Percentiles rank a stretch among this genome's conserved stretches.
These are phyloP conservation scores for Xylaria sp. DNA, from an alignment of 2,329 filamentous ascomycete species.

Conservation along the genomic window DNA sequence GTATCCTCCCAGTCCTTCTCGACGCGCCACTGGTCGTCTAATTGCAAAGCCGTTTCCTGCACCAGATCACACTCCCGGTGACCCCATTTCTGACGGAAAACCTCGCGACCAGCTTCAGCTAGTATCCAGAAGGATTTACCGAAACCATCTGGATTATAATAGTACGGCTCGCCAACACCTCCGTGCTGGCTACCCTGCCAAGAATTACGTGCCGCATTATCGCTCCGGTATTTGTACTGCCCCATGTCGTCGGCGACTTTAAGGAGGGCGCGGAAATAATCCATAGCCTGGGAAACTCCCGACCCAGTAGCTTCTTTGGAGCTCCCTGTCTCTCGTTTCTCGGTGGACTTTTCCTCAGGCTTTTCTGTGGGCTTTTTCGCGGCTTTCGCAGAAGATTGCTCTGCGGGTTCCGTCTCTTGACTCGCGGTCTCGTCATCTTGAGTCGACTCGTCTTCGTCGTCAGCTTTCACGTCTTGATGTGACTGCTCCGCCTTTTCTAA, in stretches of 20 bases:
- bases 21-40: constrained; percentile 47
- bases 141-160: constrained; percentile 60
- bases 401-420: constrained; percentile 11
- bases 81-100: constrained; percentile 50
- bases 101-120: constrained; percentile 57
- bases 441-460: constrained; percentile 13
- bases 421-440: not conserved
- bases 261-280: constrained; percentile 47
- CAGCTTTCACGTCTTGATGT: constrained; percentile 27
- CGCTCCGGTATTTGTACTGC: constrained; percentile 45
- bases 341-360: constrained; percentile 5
- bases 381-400: constrained; percentile 26
- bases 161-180: constrained; percentile 63
- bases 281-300: constrained; percentile 41
- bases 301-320: constrained; percentile 28
- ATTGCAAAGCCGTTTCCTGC: constrained; percentile 43
- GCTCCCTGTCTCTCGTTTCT: constrained; percentile 26
- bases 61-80: constrained; percentile 45
- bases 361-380: constrained; percentile 3
- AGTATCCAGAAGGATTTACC: constrained; percentile 56
- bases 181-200: constrained; percentile 64
- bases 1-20: constrained; percentile 46
- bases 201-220: constrained; percentile 55
- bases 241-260: constrained; percentile 48
- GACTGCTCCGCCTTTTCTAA: constrained; percentile 39